phyloP scores from a whole-genome alignment of 352 stramenopile species.

The Globisporangium okanoganense region DNA sequence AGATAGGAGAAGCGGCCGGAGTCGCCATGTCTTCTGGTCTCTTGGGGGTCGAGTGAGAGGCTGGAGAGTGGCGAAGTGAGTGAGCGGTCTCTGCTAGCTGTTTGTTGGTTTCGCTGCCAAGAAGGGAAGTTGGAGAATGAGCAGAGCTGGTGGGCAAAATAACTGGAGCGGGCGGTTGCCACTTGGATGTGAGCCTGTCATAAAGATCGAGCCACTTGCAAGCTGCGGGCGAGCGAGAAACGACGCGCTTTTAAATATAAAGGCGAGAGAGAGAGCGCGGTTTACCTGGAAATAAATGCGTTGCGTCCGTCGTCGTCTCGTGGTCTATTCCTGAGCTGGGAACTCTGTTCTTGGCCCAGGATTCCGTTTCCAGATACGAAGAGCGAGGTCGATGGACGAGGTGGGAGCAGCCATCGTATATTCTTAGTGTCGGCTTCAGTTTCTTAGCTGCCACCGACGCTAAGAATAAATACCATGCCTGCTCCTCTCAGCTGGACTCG shows the following conservation, averaged over 20 bases:
- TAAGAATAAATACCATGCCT: not conserved
- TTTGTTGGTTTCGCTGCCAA: constrained; percentile 11
- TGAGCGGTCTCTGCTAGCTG: constrained; percentile 1
- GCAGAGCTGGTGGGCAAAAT: not conserved
- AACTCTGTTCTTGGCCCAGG: not conserved
- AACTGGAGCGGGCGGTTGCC: constrained; percentile 2
- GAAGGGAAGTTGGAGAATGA: constrained; percentile 11
- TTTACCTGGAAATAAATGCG: not conserved
- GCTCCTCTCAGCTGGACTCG: not conserved
- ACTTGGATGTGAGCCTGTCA: not conserved
- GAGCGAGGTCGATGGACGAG: not conserved
- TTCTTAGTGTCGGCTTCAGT: not conserved
- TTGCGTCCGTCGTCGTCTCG: not conserved
- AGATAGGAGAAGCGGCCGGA: constrained; percentile 21
- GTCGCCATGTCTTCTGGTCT: constrained; percentile 21
- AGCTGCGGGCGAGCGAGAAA: not conserved
- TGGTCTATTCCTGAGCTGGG: not conserved
- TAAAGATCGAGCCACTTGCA: not conserved
- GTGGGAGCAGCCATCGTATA: too few species aligned
- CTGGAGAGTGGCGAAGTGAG: not conserved
- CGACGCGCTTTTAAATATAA: too few species aligned
- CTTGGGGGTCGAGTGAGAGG: not conserved
- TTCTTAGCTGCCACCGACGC: constrained; percentile 2
- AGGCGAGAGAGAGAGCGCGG: not conserved
- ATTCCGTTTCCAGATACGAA: not conserved